These are phyloP conservation scores for Bocquillonia castaneifolia DNA, from an alignment of 441 rosid genomes.

Conservation along the genomic window DNA sequence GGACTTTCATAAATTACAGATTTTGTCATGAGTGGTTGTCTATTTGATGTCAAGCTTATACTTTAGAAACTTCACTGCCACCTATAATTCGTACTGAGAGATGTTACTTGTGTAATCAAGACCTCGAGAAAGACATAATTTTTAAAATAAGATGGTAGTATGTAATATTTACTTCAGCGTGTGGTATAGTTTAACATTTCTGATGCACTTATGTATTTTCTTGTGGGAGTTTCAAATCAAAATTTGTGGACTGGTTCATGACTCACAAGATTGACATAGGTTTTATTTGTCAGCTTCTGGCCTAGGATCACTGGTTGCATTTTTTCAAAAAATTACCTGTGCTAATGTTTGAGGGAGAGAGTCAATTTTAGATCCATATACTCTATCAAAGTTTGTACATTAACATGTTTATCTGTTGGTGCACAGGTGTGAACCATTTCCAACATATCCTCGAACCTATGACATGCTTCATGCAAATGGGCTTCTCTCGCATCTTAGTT, in stretches of 20 bases:
- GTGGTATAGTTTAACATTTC: neutral
- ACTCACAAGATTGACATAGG: neutral
- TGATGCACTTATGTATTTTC: neutral
- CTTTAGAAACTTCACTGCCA: neutral
- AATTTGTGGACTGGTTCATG: neutral
- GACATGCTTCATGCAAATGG: constrained; percentile 94
- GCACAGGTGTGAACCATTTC: constrained; percentile 94
- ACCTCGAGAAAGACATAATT: neutral
- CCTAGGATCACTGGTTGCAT: neutral
- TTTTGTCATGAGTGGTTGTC: neutral
- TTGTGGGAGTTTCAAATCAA: neutral
- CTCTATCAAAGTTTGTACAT: neutral
- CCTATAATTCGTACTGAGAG: too few relatives aligned
- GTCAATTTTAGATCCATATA: neutral
- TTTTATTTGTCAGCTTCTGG: neutral
- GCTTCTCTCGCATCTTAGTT: constrained; percentile 63
- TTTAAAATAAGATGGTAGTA: neutral
- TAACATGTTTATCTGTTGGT: constrained; percentile 16
- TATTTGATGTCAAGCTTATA: neutral
- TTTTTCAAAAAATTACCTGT: neutral
- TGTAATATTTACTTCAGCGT: neutral
- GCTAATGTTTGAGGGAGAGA: neutral
- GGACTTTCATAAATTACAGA: neutral
- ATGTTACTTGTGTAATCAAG: constrained; percentile 13
- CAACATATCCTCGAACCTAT: constrained; percentile 94